phyloP scores from a whole-genome alignment of 495 filamentous ascomycete genomes.

The Neurospora sp. region DNA sequence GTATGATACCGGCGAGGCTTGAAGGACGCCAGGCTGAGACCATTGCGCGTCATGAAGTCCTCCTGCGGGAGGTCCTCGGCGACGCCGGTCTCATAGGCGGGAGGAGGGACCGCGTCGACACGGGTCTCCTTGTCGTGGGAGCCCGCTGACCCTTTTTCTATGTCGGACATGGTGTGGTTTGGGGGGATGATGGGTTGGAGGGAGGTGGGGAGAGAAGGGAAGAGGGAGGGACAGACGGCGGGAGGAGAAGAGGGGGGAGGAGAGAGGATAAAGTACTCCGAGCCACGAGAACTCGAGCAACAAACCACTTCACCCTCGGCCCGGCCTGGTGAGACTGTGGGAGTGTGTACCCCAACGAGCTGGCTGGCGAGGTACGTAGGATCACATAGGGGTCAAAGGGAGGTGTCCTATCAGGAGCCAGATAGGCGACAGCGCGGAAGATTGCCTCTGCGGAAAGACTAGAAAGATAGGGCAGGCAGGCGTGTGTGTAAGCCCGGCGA shows the following conservation, averaged over 20 bases:
- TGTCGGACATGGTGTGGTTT: not conserved
- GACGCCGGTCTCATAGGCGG: conserved; percentile 15
- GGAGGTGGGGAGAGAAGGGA: not conserved
- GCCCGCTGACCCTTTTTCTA: not conserved
- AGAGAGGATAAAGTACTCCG: not conserved
- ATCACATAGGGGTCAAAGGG: not conserved
- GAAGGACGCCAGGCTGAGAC: conserved; percentile 41
- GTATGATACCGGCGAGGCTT: conserved; percentile 25
- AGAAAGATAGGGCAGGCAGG: not conserved
- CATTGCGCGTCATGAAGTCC: conserved; percentile 40
- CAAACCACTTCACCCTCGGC: not conserved
- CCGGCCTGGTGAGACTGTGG: not conserved
- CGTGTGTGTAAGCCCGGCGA: not conserved
- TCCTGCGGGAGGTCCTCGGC: conserved; percentile 11
- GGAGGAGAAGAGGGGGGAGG: not conserved
- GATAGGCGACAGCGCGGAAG: not conserved
- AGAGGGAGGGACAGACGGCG: not conserved
- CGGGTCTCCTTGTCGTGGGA: conserved; percentile 11
- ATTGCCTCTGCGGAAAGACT: not conserved
- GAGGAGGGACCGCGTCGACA: not conserved
- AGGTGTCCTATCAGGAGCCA: not conserved
- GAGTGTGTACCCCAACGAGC: not conserved
- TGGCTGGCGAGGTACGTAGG: not conserved
- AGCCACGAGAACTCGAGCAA: not conserved
- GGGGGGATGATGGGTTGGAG: not conserved